These are phyloP conservation scores for Cryptococcus amylolentus DNA, from an alignment of 1,284 basidiomycete genomes.

Conservation along the genomic window DNA sequence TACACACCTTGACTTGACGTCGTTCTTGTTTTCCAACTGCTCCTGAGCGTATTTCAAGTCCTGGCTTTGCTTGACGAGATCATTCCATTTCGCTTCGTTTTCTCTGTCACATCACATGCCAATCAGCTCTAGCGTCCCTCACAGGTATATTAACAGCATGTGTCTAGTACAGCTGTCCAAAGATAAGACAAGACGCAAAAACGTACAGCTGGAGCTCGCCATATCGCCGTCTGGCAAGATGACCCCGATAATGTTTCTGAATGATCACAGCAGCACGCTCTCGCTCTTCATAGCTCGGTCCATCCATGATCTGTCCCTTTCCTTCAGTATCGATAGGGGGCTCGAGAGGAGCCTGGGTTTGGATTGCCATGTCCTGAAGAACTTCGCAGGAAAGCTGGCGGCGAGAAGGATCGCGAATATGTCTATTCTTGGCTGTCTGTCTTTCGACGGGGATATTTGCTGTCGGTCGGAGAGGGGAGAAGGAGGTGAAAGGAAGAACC, in stretches of 20 bases:
- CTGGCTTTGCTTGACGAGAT: constrained; percentile 23
- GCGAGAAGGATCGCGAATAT: no score
- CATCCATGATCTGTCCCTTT: no score
- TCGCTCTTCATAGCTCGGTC: not conserved
- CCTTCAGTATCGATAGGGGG: no score
- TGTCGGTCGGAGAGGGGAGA: no score
- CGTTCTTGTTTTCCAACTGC: constrained; percentile 35
- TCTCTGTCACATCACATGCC: not conserved
- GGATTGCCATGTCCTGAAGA: no score
- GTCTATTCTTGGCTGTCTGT: no score
- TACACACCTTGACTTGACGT: constrained; percentile 28
- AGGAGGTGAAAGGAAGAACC: no score
- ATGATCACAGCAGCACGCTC: constrained; percentile 14
- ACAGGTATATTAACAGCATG: no score
- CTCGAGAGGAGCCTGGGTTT: no score
- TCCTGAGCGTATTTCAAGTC: constrained; percentile 17
- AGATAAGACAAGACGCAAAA: no score
- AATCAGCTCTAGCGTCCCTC: not conserved
- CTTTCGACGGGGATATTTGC: no score
- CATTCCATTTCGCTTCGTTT: constrained; percentile 29
- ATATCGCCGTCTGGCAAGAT: constrained; percentile 1
- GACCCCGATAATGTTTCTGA: constrained; percentile 20
- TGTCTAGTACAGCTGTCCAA: not conserved
- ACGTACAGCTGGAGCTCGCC: constrained; percentile 13
- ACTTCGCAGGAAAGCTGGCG: no score